These are phyloP conservation scores for Boletellus sp. DNA, from an alignment of 768 basidiomycete species.

Conservation along the genomic window DNA sequence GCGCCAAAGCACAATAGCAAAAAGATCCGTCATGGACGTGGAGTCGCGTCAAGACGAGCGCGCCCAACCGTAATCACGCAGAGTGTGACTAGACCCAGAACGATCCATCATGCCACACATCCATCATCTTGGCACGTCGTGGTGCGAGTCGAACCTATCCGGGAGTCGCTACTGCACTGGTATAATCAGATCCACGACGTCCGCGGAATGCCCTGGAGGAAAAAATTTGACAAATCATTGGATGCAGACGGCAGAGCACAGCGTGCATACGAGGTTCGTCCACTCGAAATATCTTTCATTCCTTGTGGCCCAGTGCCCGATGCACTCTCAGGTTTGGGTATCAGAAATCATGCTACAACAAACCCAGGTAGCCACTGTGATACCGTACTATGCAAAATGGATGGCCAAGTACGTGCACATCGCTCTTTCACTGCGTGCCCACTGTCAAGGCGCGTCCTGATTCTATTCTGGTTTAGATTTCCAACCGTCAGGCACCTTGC, in stretches of 20 bases:
- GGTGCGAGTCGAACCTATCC: slow-evolving; percentile 35
- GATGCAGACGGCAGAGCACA: slow-evolving; percentile 64
- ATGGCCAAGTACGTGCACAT: slow-evolving; percentile 59
- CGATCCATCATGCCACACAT: slow-evolving; percentile 30
- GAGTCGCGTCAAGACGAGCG: slow-evolving; percentile 12
- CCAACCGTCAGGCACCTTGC: slow-evolving; percentile 78
- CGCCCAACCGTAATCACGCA: not conserved
- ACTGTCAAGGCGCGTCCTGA: not conserved
- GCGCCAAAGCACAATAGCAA: slow-evolving; percentile 6
- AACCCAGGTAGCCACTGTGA: slow-evolving; percentile 91
- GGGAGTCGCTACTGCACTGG: slow-evolving; percentile 60
- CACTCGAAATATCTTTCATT: not conserved
- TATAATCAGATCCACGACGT: slow-evolving; percentile 61
- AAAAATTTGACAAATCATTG: slow-evolving; percentile 55
- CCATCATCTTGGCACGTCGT: slow-evolving; percentile 49
- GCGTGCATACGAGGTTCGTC: slow-evolving; percentile 82
- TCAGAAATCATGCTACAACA: slow-evolving; percentile 97
- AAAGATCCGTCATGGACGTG: slow-evolving; percentile 17
- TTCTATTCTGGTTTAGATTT: slow-evolving; percentile 46
- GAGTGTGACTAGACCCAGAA: not conserved
- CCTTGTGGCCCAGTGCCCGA: not conserved
- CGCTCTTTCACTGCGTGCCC: not conserved
- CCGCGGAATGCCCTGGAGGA: slow-evolving; percentile 93
- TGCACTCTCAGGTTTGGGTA: slow-evolving; percentile 64
- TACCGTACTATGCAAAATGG: slow-evolving; percentile 90